Evolutionary conservation across 1,284 basidiomycete genomes (phyloP).

Genomic region (Cerioporus squamosus): DNA sequence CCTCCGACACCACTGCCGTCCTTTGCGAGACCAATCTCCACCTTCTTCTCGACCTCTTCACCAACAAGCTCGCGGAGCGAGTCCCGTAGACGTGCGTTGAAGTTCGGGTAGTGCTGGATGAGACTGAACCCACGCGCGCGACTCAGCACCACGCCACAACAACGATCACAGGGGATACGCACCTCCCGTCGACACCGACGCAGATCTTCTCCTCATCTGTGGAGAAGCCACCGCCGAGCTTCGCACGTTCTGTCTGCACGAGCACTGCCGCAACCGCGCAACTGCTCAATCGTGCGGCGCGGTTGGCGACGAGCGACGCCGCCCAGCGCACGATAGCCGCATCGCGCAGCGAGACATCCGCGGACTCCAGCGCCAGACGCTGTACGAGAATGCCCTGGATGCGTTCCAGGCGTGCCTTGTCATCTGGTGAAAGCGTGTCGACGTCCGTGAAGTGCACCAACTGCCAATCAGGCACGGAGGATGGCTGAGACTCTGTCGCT

Average conservation of each 20-base stretch:
- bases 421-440: slow-evolving; percentile 27
- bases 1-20: slow-evolving; percentile 98
- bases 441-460: slow-evolving; percentile 33
- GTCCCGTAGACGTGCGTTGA: slow-evolving; percentile 74
- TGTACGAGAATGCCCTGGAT: slow-evolving; percentile 65
- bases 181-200: slow-evolving; percentile 92
- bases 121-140: slow-evolving; percentile 55
- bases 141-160: slow-evolving; percentile 5
- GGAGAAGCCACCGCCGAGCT: slow-evolving; percentile 42
- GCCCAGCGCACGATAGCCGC: slow-evolving; percentile 86
- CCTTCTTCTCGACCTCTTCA: slow-evolving; percentile 74
- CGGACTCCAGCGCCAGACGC: slow-evolving; percentile 59
- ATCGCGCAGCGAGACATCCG: slow-evolving; percentile 63
- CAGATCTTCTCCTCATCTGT: slow-evolving; percentile 60
- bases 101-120: slow-evolving; percentile 90
- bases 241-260: slow-evolving; percentile 75
- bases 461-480: slow-evolving; percentile 20
- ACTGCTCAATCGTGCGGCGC: slow-evolving; percentile 86
- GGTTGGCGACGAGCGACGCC: slow-evolving; percentile 75
- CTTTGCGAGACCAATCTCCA: slow-evolving; percentile 92
- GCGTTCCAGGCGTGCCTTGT: slow-evolving; percentile 45
- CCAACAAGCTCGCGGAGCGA: slow-evolving; percentile 83
- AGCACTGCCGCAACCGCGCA: slow-evolving; percentile 88
- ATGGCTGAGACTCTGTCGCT: slow-evolving; percentile 11
- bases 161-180: slow-evolving; percentile 4